Conservation (phyloP, 2,329 filamentous ascomycete genomes). For the Ophioceras dolichostomum region DNA sequence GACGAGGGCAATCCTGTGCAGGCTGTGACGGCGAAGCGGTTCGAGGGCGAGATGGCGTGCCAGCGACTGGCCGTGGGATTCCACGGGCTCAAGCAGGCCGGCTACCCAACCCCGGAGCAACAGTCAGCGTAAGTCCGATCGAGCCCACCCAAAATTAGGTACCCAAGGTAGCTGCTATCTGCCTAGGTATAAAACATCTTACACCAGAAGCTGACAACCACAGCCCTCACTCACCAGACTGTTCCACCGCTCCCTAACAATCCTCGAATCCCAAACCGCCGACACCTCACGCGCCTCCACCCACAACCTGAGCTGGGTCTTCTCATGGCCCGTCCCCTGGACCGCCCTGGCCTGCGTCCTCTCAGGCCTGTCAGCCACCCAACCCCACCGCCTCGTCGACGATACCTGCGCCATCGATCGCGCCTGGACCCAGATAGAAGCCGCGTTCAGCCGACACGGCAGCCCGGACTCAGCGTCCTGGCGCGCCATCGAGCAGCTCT, state of each 20-base stretch:
- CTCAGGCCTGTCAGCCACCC: neutral
- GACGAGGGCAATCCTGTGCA: neutral
- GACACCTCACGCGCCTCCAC: neutral
- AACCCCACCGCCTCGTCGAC: neutral
- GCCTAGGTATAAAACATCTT: no score
- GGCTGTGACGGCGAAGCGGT: neutral
- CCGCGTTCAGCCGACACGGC: neutral
- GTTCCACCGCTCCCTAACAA: no score
- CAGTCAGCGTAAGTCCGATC: neutral
- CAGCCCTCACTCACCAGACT: no score
- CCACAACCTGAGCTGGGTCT: neutral
- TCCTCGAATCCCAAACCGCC: no score
- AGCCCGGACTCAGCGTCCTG: neutral
- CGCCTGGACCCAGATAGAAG: neutral
- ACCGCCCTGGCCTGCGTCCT: constrained; percentile 1
- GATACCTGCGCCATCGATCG: no score
- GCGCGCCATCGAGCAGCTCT: constrained; percentile 1
- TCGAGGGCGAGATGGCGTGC: neutral
- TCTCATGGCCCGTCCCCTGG: constrained; percentile 1
- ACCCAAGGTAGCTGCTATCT: no score
- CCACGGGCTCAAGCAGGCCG: neutral
- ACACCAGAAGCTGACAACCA: no score
- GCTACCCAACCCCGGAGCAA: neutral
- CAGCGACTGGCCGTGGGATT: neutral
- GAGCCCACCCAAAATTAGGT: no score